Conservation (phyloP, 2,329 filamentous ascomycete genomes). For the Aspergillus glaucus region DNA sequence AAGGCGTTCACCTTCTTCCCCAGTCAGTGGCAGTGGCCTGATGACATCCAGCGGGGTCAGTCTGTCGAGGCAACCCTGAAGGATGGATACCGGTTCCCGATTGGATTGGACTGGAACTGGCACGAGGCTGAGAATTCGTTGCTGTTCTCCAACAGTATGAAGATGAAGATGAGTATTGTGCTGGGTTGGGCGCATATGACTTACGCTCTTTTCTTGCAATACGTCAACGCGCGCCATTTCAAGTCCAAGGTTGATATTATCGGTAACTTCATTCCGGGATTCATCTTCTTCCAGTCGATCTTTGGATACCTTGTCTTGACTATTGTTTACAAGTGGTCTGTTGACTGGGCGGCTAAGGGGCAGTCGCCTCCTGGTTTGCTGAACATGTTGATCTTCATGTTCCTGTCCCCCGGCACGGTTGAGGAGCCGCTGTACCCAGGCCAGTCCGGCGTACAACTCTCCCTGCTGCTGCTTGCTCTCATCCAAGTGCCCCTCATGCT, state of each 20-base stretch:
- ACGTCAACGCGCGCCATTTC: constrained; percentile 91
- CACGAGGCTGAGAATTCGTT: constrained; percentile 92
- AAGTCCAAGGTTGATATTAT: constrained; percentile 92
- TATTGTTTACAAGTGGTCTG: constrained; percentile 94
- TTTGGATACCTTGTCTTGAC: constrained; percentile 93
- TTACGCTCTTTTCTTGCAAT: constrained; percentile 88
- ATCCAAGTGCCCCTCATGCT: constrained; percentile 83
- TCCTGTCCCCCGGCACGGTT: constrained; percentile 73
- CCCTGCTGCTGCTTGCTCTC: constrained; percentile 75
- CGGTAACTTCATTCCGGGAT: constrained; percentile 94
- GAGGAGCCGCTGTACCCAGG: constrained; percentile 67
- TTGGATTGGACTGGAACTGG: constrained; percentile 94
- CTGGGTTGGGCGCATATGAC: constrained; percentile 98
- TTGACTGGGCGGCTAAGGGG: constrained; percentile 70
- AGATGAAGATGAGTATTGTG: constrained; percentile 99
- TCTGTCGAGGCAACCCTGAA: constrained; percentile 63
- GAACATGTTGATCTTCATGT: constrained; percentile 99
- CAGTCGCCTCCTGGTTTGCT: constrained; percentile 75
- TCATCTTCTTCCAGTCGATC: constrained; percentile 99
- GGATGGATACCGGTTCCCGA: constrained; percentile 79
- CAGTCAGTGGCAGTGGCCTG: constrained; percentile 83
- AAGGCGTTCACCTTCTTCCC: constrained; percentile 82
- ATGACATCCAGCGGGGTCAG: constrained; percentile 59
- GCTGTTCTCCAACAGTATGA: constrained; percentile 95
- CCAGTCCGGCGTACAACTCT: constrained; percentile 68